Evolutionary conservation across 1,284 basidiomycete genomes (phyloP), one percentile per base, ranked within the genome.

Genomic region (Psilocybe mexicana): DNA sequence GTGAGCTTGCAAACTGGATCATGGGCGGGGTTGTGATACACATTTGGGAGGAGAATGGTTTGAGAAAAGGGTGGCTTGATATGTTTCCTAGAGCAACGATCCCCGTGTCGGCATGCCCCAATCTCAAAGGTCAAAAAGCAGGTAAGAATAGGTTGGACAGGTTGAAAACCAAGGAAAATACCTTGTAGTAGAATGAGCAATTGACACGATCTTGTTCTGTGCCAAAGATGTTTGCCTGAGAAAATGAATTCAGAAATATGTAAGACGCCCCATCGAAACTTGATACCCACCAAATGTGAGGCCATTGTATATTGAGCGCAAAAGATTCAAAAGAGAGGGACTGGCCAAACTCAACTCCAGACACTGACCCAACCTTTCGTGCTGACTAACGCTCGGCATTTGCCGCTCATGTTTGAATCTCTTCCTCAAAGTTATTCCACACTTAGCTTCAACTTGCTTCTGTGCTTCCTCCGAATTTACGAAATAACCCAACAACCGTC

Each of bases 51-150:
- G 24, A 99, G 83, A 43, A 99, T 95, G 2, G 97, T 99, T 69
- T 98, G 96, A 1, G 95, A 98, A 76, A 96, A 98, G 2, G 94
- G 91, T 1, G 97, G 97, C 68, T 92, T 90, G 73, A 98, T 98
- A 76, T 99, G 97, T 74, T 99, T 98, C 68, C 97, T 84, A 2
- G 93, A 97, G 71, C 94, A 97, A 59, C 95, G 85, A 67, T 97
- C 95, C n/a, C 94, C 94, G 73, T 97, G 94, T 38, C 94, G 85
- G 75, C 94, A 97, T 55, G 94, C 94, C 57, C 94, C 94, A 76
- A 97, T 97, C 88, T 96, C 18, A 18, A 18, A 18, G 67, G 30
- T 43, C 48, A 25, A 28, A 58, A 54, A 60, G 42, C 56, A 60
- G 45, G 43, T 56, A 23, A 50, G 55, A 49, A 47, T 47, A 40